Evolutionary conservation across 192 early-diverging fungal genomes (phyloP).

Genomic region (Lunasporangiospora selenospora): DNA sequence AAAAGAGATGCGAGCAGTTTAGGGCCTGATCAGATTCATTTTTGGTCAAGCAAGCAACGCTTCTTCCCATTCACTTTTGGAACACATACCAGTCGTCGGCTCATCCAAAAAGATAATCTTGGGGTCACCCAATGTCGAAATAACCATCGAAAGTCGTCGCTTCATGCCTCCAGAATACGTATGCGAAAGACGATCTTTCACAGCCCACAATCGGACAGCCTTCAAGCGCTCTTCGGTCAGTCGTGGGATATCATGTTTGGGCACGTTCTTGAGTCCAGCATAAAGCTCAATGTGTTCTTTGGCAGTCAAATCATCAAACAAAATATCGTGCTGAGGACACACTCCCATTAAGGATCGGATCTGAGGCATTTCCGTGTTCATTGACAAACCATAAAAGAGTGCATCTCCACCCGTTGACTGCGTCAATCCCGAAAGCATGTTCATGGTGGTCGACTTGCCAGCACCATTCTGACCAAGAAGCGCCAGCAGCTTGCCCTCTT

Average conservation of each 20-base stretch:
- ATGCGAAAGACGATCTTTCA: conserved; percentile 64
- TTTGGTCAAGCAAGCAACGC: no score
- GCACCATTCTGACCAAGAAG: conserved; percentile 80
- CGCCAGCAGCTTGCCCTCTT: conserved; percentile 63
- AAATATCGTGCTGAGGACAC: conserved; percentile 80
- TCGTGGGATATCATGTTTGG: conserved; percentile 50
- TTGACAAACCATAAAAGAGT: conserved; percentile 63
- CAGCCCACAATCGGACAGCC: conserved; percentile 71
- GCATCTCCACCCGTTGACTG: conserved; percentile 73
- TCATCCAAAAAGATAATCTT: conserved; percentile 75
- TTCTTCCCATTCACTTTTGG: no score
- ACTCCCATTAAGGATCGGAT: conserved; percentile 80
- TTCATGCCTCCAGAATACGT: conserved; percentile 84
- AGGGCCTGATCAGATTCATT: not conserved
- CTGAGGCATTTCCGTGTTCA: conserved; percentile 63
- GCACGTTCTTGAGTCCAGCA: conserved; percentile 79
- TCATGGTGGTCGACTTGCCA: conserved; percentile 81
- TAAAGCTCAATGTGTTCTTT: conserved; percentile 76
- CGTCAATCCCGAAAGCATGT: conserved; percentile 78
- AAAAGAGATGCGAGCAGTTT: not conserved
- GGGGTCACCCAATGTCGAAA: conserved; percentile 78
- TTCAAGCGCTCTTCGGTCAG: conserved; percentile 72
- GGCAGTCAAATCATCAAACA: conserved; percentile 79
- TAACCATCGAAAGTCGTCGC: conserved; percentile 71
- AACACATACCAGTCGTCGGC: conserved; percentile 54